Percentiles rank a stretch among this genome's conserved stretches.
Conservation (phyloP, 1,284 basidiomycete genomes). For the Rhodotorula mucilaginosa region DNA sequence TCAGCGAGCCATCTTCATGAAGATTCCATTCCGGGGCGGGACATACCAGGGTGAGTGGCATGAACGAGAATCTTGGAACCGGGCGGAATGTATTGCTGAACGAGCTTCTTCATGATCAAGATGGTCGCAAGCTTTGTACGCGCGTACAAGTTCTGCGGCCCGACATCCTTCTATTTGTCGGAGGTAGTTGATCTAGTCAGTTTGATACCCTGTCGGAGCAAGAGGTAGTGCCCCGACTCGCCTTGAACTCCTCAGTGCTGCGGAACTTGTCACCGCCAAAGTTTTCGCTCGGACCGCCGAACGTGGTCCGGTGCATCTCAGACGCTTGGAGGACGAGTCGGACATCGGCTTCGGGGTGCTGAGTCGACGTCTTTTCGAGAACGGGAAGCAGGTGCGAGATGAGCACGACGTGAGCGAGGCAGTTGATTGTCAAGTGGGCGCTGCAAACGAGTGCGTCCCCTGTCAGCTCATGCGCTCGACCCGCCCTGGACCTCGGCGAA, state of each 20-base stretch:
- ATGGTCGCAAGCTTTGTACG: conserved; percentile 31
- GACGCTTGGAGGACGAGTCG: conserved; percentile 27
- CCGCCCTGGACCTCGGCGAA: no score
- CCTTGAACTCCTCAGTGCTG: conserved; percentile 28
- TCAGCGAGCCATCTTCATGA: not conserved
- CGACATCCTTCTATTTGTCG: conserved; percentile 1
- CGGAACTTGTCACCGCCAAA: conserved; percentile 30
- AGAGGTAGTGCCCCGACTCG: not conserved
- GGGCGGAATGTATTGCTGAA: conserved; percentile 29
- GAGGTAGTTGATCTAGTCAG: no score
- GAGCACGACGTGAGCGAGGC: conserved; percentile 33
- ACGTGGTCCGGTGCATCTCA: conserved; percentile 33
- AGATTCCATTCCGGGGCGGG: not conserved
- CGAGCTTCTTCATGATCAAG: conserved; percentile 23
- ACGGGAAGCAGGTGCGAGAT: conserved; percentile 36
- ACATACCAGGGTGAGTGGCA: conserved; percentile 32
- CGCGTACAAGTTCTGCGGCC: conserved; percentile 16
- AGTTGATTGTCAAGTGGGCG: conserved; percentile 36
- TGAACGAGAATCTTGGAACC: conserved; percentile 12
- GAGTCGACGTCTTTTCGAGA: conserved; percentile 29
- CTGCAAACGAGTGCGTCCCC: not conserved
- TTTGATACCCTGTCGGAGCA: no score
- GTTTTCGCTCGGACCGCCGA: conserved; percentile 20
- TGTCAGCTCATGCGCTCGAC: no score
- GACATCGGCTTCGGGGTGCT: conserved; percentile 24